Percentiles rank a stretch among this genome's conserved stretches.
Conservation (phyloP, 108 stramenopile genomes). For the Ochromonas danica region DNA sequence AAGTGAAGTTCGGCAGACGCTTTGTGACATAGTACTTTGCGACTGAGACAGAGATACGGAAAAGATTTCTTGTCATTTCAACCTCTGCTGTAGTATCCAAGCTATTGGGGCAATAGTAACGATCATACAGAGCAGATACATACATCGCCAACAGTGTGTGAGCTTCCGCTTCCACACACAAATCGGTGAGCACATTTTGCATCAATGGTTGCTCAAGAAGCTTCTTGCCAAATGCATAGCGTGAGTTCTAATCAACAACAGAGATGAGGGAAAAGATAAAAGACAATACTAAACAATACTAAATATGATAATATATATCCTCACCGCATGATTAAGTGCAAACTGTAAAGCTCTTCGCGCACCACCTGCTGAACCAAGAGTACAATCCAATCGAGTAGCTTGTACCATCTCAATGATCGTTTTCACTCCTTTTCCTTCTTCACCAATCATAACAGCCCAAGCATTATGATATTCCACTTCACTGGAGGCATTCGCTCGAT, state of each 20-base stretch:
- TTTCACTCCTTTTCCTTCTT: constrained; percentile 37
- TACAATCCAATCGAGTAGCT: constrained; percentile 43
- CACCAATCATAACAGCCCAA: constrained; percentile 27
- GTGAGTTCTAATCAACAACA: not conserved
- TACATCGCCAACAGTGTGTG: not conserved
- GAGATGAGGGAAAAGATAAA: not conserved
- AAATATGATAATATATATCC: not conserved
- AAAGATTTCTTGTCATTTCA: not conserved
- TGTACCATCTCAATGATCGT: constrained; percentile 46
- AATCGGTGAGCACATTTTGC: constrained; percentile 35
- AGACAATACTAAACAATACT: not conserved
- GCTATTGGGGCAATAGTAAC: no score
- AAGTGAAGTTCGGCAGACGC: constrained; percentile 34
- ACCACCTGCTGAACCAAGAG: constrained; percentile 34
- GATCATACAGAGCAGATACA: not conserved
- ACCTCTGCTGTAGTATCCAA: not conserved
- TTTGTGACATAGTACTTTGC: constrained; percentile 38
- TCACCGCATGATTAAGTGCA: constrained; percentile 13
- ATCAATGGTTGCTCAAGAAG: constrained; percentile 35
- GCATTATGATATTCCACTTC: constrained; percentile 48
- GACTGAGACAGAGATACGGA: constrained; percentile 33
- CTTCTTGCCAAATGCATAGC: constrained; percentile 28
- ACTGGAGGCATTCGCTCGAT: constrained; percentile 43
- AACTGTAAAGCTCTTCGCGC: constrained; percentile 31
- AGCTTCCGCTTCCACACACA: constrained; percentile 39